Evolutionary conservation across 2,329 filamentous ascomycete species (phyloP).

Genomic region (Drechslerella dactyloides): DNA sequence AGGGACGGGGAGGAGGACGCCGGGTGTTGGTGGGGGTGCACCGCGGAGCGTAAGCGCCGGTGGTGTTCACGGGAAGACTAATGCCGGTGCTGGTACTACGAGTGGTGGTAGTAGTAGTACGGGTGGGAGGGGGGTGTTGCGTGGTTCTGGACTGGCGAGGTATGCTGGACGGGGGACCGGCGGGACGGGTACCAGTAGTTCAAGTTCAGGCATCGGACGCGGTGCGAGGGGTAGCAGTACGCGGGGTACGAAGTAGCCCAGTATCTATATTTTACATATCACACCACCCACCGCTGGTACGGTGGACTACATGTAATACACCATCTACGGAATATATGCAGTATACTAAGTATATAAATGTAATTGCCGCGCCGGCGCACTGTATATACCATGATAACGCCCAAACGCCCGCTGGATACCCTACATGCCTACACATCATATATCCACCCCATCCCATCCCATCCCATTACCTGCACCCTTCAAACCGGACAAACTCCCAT

Average conservation of each 20-base stretch:
- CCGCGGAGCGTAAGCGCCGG: slow-evolving; percentile 21
- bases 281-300: too few relatives aligned
- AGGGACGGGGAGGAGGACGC: slow-evolving; percentile 46
- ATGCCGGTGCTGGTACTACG: slow-evolving; percentile 13
- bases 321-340: too few relatives aligned
- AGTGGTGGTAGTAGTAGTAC: slow-evolving; percentile 15
- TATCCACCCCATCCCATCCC: too few relatives aligned
- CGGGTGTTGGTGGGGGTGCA: slow-evolving; percentile 16
- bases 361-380: too few relatives aligned
- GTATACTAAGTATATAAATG: too few relatives aligned
- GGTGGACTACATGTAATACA: too few relatives aligned
- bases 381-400: too few relatives aligned
- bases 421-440: too few relatives aligned
- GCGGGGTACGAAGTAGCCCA: slow-evolving; percentile 53
- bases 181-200: too few relatives aligned
- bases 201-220: slow-evolving; percentile 55
- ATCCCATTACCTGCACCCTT: slow-evolving; percentile 22
- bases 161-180: slow-evolving; percentile 48
- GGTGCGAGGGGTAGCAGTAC: slow-evolving; percentile 61
- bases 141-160: slow-evolving; percentile 38
- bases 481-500: too few relatives aligned
- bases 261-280: too few relatives aligned
- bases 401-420: too few relatives aligned
- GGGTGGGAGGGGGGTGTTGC: slow-evolving; percentile 28
- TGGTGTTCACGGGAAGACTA: slow-evolving; percentile 30